Conservation (phyloP, 257 asterid species). For the Fraxinus anomala region DNA sequence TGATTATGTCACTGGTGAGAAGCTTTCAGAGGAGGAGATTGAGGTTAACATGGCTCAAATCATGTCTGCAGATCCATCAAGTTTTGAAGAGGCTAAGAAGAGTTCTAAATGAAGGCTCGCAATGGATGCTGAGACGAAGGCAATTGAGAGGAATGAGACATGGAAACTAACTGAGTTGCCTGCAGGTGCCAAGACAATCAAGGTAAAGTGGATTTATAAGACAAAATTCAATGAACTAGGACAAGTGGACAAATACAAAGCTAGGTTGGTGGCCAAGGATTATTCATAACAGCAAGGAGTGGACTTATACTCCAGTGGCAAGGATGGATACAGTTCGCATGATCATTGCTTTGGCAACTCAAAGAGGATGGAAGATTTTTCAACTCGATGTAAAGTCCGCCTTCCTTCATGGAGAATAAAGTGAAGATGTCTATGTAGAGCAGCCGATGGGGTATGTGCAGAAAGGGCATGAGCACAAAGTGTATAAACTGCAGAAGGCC, state of each 20-base stretch:
- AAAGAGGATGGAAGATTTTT: no score
- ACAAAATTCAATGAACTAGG: neutral
- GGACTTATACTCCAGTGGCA: neutral
- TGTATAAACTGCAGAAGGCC: no score
- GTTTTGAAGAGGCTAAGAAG: neutral
- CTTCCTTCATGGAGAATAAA: no score
- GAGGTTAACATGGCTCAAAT: slow-evolving; percentile 5
- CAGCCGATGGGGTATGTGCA: no score
- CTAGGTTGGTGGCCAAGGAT: neutral
- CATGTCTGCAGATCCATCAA: neutral
- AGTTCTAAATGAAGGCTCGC: neutral
- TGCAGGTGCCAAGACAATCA: neutral
- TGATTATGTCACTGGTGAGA: neutral
- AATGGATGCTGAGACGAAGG: slow-evolving; percentile 10
- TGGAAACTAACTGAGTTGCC: neutral
- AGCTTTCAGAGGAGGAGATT: neutral
- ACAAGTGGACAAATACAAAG: neutral
- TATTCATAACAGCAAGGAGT: neutral
- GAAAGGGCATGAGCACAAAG: no score
- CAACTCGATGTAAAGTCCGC: no score
- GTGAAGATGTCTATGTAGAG: no score
- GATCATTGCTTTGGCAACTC: no score
- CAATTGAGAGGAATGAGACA: slow-evolving; percentile 15
- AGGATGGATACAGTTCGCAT: no score
- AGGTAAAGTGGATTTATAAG: neutral